These are phyloP conservation scores for Oryza meridionalis DNA, from an alignment of 176 grass and related monocot genomes.

Conservation along the genomic window DNA sequence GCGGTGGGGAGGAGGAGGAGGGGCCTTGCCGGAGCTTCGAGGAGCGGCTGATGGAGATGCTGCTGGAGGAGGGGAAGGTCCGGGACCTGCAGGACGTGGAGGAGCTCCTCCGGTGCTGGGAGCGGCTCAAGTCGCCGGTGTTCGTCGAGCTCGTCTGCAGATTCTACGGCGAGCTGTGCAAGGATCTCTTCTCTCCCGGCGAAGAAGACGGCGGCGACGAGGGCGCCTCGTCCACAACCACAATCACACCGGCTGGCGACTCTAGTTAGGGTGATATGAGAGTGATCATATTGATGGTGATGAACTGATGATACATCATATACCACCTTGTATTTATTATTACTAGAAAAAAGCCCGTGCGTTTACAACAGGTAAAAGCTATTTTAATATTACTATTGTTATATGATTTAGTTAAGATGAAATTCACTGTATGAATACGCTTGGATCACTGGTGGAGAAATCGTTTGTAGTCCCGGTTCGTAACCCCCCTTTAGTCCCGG, in stretches of 20 bases:
- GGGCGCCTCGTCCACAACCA: not conserved
- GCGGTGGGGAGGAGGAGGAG: not conserved
- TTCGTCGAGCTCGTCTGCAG: slow-evolving; percentile 69
- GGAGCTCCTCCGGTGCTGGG: slow-evolving; percentile 72
- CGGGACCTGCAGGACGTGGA: slow-evolving; percentile 74
- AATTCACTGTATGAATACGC: too few relatives aligned
- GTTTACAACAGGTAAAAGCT: too few relatives aligned
- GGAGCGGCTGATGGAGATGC: slow-evolving; percentile 65
- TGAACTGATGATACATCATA: too few relatives aligned
- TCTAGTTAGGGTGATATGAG: not conserved
- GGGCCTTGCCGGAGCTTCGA: slow-evolving; percentile 69
- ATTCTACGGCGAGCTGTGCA: slow-evolving; percentile 77
- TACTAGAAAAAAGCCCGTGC: too few relatives aligned
- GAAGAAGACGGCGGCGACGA: not conserved
- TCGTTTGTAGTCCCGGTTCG: too few relatives aligned
- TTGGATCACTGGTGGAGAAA: too few relatives aligned
- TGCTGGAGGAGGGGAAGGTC: slow-evolving; percentile 67
- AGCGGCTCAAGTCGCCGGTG: slow-evolving; percentile 67
- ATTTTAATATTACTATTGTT: too few relatives aligned
- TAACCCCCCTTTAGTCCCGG: too few relatives aligned
- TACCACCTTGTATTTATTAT: too few relatives aligned
- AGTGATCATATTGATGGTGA: not conserved
- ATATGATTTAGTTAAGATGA: too few relatives aligned
- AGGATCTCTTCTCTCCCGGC: slow-evolving; percentile 51
- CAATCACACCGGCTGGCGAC: not conserved